A percentile compares a stretch with the other conserved stretches of the same genome.
These are phyloP conservation scores for Quillaja saponaria DNA, from an alignment of 306 rosid genomes.

Conservation along the genomic window DNA sequence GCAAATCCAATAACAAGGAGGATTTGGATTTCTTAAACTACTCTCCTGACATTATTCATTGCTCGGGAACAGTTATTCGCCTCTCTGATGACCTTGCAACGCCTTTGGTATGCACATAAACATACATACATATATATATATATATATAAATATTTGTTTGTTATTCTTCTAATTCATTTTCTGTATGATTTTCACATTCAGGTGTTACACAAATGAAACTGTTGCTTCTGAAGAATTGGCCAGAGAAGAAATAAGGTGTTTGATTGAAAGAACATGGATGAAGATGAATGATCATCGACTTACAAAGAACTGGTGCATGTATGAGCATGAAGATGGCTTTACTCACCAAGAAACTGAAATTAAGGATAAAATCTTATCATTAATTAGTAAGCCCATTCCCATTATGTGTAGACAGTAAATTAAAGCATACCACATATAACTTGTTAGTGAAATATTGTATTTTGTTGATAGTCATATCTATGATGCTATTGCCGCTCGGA, in stretches of 20 bases:
- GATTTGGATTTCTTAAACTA: neutral
- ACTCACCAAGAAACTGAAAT: neutral
- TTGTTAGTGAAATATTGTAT: too few species aligned
- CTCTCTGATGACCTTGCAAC: constrained; percentile 13
- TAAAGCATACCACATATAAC: too few species aligned
- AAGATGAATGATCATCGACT: neutral
- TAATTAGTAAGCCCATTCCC: constrained; percentile 11
- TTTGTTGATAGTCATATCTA: too few species aligned
- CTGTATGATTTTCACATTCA: neutral
- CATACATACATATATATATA: too few species aligned
- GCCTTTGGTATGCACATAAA: neutral
- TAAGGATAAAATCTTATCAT: neutral
- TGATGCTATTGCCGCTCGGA: too few species aligned
- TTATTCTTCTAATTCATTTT: too few species aligned
- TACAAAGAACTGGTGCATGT: neutral
- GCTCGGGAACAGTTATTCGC: neutral
- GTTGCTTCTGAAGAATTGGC: constrained; percentile 23
- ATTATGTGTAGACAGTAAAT: too few species aligned
- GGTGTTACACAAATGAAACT: constrained; percentile 32
- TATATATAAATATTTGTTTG: too few species aligned
- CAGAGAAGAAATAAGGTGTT: neutral
- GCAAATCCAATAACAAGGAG: neutral
- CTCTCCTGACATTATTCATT: neutral
- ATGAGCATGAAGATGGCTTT: constrained; percentile 16
- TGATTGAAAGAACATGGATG: constrained; percentile 31